phyloP scores from a whole-genome alignment of 73 alveolate species.

The Paramecium sexaurelia region DNA sequence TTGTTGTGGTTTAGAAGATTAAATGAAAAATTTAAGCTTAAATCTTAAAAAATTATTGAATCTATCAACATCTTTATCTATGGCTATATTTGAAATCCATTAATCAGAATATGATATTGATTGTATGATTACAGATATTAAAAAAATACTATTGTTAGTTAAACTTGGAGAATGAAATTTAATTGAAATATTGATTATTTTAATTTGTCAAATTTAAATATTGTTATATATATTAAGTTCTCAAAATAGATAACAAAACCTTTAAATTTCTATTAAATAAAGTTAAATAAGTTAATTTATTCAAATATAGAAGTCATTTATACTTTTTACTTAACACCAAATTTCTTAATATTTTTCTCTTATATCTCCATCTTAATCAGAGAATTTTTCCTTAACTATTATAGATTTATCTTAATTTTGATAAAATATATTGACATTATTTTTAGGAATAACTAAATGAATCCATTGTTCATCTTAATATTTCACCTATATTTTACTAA shows the following conservation, averaged over 20 bases:
- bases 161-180: not conserved
- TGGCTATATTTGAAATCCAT: not conserved
- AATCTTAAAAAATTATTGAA: not conserved
- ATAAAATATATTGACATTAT: constrained; percentile 33
- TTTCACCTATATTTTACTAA: not conserved
- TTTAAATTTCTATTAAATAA: not conserved
- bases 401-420: not conserved
- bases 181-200: too few species aligned
- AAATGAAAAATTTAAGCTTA: not conserved
- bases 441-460: constrained; percentile 35
- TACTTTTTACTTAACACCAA: constrained; percentile 2
- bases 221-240: too few species aligned
- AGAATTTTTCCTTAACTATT: not conserved
- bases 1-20: not conserved
- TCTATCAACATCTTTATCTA: not conserved
- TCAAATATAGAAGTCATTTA: constrained; percentile 27
- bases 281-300: not conserved
- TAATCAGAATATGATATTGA: not conserved
- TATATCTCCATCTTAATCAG: not conserved
- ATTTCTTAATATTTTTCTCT: not conserved
- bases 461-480: not conserved
- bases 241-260: too few species aligned
- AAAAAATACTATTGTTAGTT: not conserved
- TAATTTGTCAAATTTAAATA: too few species aligned
- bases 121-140: not conserved